phyloP scores from a whole-genome alignment of 371 early-diverging fungal species.

The Mucor piriformis region DNA sequence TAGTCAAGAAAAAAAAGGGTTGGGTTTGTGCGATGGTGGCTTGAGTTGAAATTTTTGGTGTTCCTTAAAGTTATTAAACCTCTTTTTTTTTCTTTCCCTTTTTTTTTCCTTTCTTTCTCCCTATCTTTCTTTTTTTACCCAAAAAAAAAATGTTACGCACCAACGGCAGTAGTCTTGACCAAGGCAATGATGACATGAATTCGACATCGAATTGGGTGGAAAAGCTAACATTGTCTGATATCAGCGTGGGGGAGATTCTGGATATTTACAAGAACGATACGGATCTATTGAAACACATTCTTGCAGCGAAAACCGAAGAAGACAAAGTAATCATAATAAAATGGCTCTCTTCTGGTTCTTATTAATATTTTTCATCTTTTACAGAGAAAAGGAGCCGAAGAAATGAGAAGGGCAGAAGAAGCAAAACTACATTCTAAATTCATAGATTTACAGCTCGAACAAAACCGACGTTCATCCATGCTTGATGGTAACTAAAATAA shows the following conservation, averaged over 20 bases:
- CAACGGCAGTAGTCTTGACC: slow-evolving; percentile 3
- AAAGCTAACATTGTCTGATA: slow-evolving; percentile 32
- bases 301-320: slow-evolving; percentile 57
- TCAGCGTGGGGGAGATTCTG: slow-evolving; percentile 51
- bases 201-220: slow-evolving; percentile 6
- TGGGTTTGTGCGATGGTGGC: neutral
- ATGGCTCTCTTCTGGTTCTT: no score
- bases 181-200: slow-evolving; percentile 2
- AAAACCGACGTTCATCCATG: slow-evolving; percentile 33
- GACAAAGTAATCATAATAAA: slow-evolving; percentile 54
- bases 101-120: slow-evolving; percentile 2
- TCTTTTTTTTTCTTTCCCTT: slow-evolving; percentile 1
- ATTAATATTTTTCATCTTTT: neutral
- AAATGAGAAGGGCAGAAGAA: slow-evolving; percentile 47
- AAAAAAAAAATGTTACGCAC: neutral
- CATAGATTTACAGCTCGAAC: slow-evolving; percentile 43
- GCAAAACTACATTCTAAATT: slow-evolving; percentile 45
- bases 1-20: neutral
- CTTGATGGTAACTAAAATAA: slow-evolving; percentile 27
- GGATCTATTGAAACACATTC: slow-evolving; percentile 52
- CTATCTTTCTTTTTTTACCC: slow-evolving; percentile 6
- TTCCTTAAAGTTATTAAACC: neutral
- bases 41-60: slow-evolving; percentile 5
- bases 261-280: slow-evolving; percentile 53
- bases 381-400: slow-evolving; percentile 52